These are phyloP conservation scores for Lipomyces yamadae DNA, from an alignment of 805 yeast genomes.

Conservation along the genomic window DNA sequence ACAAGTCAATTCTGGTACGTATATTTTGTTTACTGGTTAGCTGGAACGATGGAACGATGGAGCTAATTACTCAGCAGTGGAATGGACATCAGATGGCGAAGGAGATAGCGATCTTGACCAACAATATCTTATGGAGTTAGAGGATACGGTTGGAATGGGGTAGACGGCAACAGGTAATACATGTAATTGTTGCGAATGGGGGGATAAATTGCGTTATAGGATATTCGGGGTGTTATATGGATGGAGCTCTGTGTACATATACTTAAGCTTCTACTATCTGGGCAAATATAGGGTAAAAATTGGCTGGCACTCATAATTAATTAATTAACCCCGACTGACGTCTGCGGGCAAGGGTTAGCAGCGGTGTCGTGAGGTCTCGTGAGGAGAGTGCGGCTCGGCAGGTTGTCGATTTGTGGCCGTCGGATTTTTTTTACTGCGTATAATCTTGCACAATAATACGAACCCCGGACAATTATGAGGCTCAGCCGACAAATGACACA, in stretches of 20 bases:
- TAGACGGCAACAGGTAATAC: not conserved
- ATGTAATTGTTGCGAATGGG: not conserved
- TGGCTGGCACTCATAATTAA: too few species aligned
- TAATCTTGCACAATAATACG: not conserved
- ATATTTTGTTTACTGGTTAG: not conserved
- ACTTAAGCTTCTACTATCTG: not conserved
- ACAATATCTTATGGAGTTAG: conserved; percentile 5
- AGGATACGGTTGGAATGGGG: conserved; percentile 2
- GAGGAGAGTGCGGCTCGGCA: too few species aligned
- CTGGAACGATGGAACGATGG: not conserved
- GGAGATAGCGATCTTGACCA: conserved; percentile 6
- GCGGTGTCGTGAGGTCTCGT: too few species aligned
- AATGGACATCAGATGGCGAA: conserved; percentile 15
- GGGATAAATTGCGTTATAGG: not conserved
- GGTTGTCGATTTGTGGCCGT: too few species aligned
- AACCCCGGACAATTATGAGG: not conserved
- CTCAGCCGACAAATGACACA: not conserved
- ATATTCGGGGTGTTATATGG: not conserved
- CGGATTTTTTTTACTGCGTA: too few species aligned
- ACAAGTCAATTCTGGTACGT: conserved; percentile 14
- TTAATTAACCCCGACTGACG: too few species aligned
- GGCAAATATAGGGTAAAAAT: too few species aligned
- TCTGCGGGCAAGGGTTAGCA: too few species aligned
- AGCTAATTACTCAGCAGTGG: not conserved
- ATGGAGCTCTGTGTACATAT: not conserved